Conservation (phyloP, 208 protist genomes). For the Leishmania gerbilli region DNA sequence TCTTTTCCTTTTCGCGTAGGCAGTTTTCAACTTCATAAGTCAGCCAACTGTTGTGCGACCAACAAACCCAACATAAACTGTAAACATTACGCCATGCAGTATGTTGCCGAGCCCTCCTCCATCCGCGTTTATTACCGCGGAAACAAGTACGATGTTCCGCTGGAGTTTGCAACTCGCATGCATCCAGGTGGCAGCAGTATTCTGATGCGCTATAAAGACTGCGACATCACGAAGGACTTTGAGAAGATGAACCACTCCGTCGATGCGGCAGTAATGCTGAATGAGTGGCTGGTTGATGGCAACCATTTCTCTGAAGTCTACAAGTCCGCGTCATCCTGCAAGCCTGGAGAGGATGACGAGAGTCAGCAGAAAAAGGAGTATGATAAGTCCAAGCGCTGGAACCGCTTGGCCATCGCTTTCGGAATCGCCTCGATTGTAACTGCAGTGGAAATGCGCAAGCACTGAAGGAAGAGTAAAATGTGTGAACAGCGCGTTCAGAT, state of each 20-base stretch:
- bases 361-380: slow-evolving; percentile 6
- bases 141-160: slow-evolving; percentile 34
- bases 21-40: neutral
- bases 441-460: slow-evolving; percentile 1
- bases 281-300: slow-evolving; percentile 12
- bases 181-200: slow-evolving; percentile 33
- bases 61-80: neutral
- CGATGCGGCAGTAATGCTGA: slow-evolving; percentile 20
- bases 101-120: neutral
- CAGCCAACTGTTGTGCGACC: neutral
- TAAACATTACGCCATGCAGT: neutral
- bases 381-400: neutral
- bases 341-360: neutral
- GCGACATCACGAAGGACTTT: slow-evolving; percentile 35
- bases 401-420: neutral
- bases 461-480: neutral
- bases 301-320: neutral
- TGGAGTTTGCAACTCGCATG: slow-evolving; percentile 22
- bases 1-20: neutral
- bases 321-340: neutral
- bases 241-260: slow-evolving; percentile 28
- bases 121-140: slow-evolving; percentile 33
- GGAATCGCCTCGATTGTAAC: neutral
- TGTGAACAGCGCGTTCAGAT: neutral
- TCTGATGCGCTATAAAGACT: slow-evolving; percentile 30